Base-by-base conservation (phyloP, 2,329 filamentous ascomycete species). In the Fulvia fulva region DNA sequence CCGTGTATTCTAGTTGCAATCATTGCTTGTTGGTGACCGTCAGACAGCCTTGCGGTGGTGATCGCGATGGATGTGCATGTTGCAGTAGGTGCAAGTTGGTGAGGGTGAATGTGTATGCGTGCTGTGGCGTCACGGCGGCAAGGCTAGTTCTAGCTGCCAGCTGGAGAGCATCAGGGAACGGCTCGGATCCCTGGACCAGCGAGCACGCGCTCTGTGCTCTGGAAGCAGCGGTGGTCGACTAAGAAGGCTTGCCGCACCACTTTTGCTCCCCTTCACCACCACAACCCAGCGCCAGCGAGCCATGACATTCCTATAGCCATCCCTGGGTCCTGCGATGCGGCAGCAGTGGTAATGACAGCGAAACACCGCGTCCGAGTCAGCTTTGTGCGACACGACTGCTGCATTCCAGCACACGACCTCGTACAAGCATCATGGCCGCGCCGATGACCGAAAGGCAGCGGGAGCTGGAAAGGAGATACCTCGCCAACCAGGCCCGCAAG, bases 381-480 rank as follows among this genome's bases (percentile, higher is more conserved):
- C 53, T 32, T 32, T 47, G 55, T 57, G 49, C 55, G 49, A 57
- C 55, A 51, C 49, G 46, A 41, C 37, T 41, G 37, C 46, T 28
- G 47, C 55, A 57, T 57, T 57, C 55, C 55, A 46, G 32, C 54
- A 32, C n/a, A 19, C 23, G 26, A n/a, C n/a, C n/a, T n/a, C n/a
- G n/a, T n/a, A 22, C 21, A n/a, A 14, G 41, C 45, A 41, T 8
- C 37, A 53, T 47, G 49, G 26, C 44, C 41, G 51, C 53, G 14
- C 26, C 49, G 37, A 37, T 32, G 47, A 51, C 73, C 58, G 67
- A 74, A 50, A 70, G 77, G 66, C 77, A 77, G 56, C 71, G 69
- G 56, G 76, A 79, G 67, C 74, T 79, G 57, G 77, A 79, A 65
- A 73, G 74, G 44, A 61, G 67, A 41, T 71, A 67, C 53, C 57